Percentiles rank a stretch among this genome's conserved stretches.
These are phyloP conservation scores for Odontarrhena argentea DNA, from an alignment of 345 rosid species.

Conservation along the genomic window DNA sequence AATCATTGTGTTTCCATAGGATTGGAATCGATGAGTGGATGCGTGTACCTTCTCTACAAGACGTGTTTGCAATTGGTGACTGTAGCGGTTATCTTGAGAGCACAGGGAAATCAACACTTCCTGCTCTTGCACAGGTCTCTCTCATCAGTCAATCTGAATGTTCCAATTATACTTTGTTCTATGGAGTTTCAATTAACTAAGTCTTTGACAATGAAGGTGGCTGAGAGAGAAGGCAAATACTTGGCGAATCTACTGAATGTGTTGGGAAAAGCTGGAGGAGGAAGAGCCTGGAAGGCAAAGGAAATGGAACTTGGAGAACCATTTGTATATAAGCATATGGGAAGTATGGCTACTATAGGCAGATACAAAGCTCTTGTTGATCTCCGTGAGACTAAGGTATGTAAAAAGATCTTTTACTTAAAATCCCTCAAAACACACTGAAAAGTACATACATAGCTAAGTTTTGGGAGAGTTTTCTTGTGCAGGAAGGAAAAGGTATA, in stretches of 20 bases:
- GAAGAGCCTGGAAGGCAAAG: conserved; percentile 55
- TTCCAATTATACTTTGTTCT: neutral
- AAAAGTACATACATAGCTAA: conserved; percentile 12
- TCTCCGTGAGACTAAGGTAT: conserved; percentile 89
- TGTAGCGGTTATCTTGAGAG: conserved; percentile 92
- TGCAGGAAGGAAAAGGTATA: conserved; percentile 79
- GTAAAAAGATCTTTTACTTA: neutral
- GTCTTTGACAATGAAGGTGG: conserved; percentile 59
- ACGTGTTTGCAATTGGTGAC: conserved; percentile 91
- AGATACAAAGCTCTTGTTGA: conserved; percentile 96
- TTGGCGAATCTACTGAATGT: conserved; percentile 61
- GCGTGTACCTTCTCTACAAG: conserved; percentile 75
- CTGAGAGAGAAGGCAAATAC: conserved; percentile 97
- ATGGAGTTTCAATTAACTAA: neutral
- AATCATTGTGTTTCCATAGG: conserved; percentile 46
- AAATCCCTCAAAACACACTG: neutral
- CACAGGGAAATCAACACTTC: conserved; percentile 89
- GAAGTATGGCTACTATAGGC: conserved; percentile 97
- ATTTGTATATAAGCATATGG: conserved; percentile 87
- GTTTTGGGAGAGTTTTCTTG: conserved; percentile 21
- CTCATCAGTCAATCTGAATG: neutral
- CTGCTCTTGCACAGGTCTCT: conserved; percentile 95
- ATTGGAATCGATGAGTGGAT: conserved; percentile 93
- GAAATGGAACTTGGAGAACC: conserved; percentile 64
- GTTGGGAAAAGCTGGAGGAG: conserved; percentile 78